Evolutionary conservation across 805 yeast species (phyloP).

Genomic region (Yamadazyma kitorensis): DNA sequence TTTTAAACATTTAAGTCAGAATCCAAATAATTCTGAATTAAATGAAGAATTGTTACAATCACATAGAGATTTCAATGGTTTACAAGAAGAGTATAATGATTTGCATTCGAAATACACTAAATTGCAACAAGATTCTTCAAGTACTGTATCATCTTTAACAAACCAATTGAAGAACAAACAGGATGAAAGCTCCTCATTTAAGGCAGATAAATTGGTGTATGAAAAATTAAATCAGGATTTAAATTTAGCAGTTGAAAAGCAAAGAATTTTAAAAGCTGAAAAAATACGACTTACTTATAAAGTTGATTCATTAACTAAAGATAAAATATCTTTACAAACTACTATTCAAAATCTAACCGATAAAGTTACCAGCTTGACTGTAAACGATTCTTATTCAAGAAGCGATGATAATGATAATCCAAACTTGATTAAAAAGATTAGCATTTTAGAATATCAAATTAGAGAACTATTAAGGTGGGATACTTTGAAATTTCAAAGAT

Average conservation of each 20-base stretch:
- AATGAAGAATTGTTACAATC: constrained; percentile 18
- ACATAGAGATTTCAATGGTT: constrained; percentile 16
- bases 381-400: constrained; percentile 17
- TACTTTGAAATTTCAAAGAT: constrained; percentile 45
- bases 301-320: constrained; percentile 36
- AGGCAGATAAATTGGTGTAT: constrained; percentile 9
- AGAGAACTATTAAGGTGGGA: constrained; percentile 41
- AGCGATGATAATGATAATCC: constrained; percentile 7
- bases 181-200: constrained; percentile 13
- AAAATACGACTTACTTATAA: constrained; percentile 41
- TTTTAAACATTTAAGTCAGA: constrained; percentile 16
- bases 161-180: constrained; percentile 21
- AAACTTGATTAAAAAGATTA: constrained; percentile 14
- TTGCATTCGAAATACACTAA: constrained; percentile 13
- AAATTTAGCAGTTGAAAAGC: constrained; percentile 41
- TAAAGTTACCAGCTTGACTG: constrained; percentile 22
- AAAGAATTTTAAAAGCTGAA: constrained; percentile 42
- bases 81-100: constrained; percentile 18
- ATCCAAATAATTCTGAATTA: constrained; percentile 5
- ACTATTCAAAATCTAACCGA: constrained; percentile 39
- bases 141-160: constrained; percentile 20
- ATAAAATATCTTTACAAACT: constrained; percentile 32
- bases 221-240: constrained; percentile 38
- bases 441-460: constrained; percentile 40
- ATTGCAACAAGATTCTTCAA: constrained; percentile 21